Percentiles rank a stretch among this genome's conserved stretches.
These are phyloP conservation scores for Neonectria punicea DNA, from an alignment of 2,329 filamentous ascomycete genomes.

Conservation along the genomic window DNA sequence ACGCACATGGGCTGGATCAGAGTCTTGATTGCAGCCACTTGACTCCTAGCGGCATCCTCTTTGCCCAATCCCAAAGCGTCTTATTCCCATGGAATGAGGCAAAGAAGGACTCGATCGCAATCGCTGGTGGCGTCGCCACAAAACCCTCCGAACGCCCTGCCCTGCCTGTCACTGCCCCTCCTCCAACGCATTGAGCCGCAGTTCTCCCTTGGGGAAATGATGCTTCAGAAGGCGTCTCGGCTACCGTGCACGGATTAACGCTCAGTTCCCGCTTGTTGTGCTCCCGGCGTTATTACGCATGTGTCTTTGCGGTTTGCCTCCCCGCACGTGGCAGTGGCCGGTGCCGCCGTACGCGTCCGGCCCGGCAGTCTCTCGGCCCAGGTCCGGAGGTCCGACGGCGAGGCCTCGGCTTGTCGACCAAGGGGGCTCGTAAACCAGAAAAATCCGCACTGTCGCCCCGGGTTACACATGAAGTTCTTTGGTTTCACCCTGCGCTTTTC, in stretches of 20 bases:
- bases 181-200: conserved; percentile 29
- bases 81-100: conserved; percentile 30
- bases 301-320: not conserved
- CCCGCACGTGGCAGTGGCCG: conserved; percentile 5
- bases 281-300: not conserved
- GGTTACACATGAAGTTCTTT: not conserved
- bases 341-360: conserved; percentile 25
- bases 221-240: conserved; percentile 8
- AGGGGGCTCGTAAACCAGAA: not conserved
- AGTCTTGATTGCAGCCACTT: conserved; percentile 12
- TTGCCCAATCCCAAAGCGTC: conserved; percentile 9
- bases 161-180: not conserved
- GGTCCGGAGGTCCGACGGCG: conserved; percentile 17
- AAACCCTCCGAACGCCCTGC: not conserved
- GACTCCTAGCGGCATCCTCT: not conserved
- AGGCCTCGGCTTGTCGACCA: conserved; percentile 19
- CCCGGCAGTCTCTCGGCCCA: conserved; percentile 22
- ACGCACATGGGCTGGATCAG: not conserved
- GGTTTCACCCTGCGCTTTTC: not conserved
- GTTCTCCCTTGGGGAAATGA: conserved; percentile 1
- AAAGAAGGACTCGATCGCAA: conserved; percentile 11
- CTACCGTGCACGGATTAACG: not conserved
- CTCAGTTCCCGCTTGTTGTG: not conserved
- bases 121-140: conserved; percentile 28
- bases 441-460: not conserved